Base-by-base conservation (phyloP, 441 rosid species). In the Sinapis alba region DNA sequence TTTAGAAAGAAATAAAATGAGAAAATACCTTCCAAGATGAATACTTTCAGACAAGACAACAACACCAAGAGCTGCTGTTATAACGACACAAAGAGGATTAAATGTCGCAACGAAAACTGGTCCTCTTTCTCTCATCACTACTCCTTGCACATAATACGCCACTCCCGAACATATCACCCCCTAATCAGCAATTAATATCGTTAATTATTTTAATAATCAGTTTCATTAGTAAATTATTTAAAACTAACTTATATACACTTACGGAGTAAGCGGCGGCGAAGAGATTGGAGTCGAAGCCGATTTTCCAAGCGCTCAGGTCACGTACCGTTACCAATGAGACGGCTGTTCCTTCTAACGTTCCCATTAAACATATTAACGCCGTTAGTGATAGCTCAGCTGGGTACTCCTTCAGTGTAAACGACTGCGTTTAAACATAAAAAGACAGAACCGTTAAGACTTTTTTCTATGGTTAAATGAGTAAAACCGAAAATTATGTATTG, bases 321-420 rank as follows among this genome's bases (percentile, higher is more conserved):
- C 93, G 90, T 65, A 89, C 99, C 82, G 89, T 79, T 20, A 89
- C 74, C 3, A 95, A 80, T 16, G 99, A 74, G 1, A 85, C 88
- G 7, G 68, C 81, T 2, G 91, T 60, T 32, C 91, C 96, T 88
- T 95, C 88, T 64, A 92, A 76, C 71, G 79, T 69, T 16, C 98
- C 99, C 92, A 71, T 84, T 26, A 92, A 56, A 83, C 99, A 94
- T 75, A 94, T 84, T 72, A 83, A 81, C 47, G 89, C 80, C 50
- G 99, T 86, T 24, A 95, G 76, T 3, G 99, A 92, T 16, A 95
- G 86, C 87, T 87, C 87, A n/a, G 99, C 98, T n/a, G 99, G 97
- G 78, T 94, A 91, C 77, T 62, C 38, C 87, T 81, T 86, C 83
- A 94, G 69, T 9, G 99, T 95, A 79, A 87, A 89, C 54, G 96